Percentiles rank a stretch among this genome's conserved stretches.
These are phyloP conservation scores for Tetragonia tetragonoides DNA, from an alignment of 148 eudicot genomes.

Conservation along the genomic window DNA sequence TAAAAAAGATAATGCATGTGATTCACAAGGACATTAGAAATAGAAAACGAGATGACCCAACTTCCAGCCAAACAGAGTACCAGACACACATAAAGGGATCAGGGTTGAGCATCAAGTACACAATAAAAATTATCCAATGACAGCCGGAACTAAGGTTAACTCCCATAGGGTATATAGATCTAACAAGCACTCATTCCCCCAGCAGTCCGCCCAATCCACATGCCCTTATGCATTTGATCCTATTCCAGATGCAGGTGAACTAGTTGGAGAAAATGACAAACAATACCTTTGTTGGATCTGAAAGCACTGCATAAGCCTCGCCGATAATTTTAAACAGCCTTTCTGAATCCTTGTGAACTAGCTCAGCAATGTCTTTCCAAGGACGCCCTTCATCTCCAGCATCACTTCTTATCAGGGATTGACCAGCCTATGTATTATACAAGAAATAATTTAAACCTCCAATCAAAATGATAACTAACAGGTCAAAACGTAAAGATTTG, in stretches of 20 bases:
- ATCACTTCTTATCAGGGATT: constrained; percentile 70
- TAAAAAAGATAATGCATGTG: background rate
- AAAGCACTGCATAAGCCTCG: constrained; percentile 92
- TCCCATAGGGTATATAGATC: too few species aligned
- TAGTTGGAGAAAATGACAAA: background rate
- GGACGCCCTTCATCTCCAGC: constrained; percentile 63
- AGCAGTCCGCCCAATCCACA: background rate
- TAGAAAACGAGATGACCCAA: background rate
- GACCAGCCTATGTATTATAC: constrained; percentile 54
- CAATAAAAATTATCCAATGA: too few species aligned
- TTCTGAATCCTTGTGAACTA: constrained; percentile 72
- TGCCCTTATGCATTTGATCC: background rate
- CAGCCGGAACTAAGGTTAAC: too few species aligned
- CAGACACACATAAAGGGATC: too few species aligned
- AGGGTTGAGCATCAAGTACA: too few species aligned
- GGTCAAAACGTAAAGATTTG: background rate
- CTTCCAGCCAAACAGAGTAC: background rate
- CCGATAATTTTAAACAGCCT: constrained; percentile 87
- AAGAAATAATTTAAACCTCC: background rate
- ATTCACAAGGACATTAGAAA: background rate
- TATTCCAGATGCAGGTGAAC: background rate
- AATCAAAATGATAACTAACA: background rate
- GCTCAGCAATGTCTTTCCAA: constrained; percentile 75
- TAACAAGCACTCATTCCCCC: too few species aligned
- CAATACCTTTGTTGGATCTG: constrained; percentile 75